A percentile compares a stretch with the other conserved stretches of the same genome.
Evolutionary conservation across 768 basidiomycete genomes (phyloP).

Genomic region (Clitopilus hobsonii): DNA sequence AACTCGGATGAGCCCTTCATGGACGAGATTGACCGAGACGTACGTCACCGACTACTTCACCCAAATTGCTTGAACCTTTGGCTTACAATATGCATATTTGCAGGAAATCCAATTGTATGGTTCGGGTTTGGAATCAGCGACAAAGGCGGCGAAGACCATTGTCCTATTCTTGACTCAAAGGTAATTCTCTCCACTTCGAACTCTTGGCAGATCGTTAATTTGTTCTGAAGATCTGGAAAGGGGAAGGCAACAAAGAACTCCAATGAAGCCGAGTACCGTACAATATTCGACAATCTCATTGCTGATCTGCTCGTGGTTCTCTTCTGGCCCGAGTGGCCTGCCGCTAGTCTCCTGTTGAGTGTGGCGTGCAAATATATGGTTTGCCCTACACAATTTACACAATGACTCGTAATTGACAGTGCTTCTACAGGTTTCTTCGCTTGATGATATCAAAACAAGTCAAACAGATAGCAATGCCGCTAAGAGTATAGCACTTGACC

Average conservation of each 20-base stretch:
- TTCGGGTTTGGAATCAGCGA: constrained; percentile 74
- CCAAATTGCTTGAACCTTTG: not conserved
- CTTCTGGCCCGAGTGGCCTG: constrained; percentile 98
- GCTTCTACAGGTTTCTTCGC: constrained; percentile 58
- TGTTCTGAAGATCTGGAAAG: constrained; percentile 64
- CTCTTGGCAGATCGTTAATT: not conserved
- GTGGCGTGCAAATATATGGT: constrained; percentile 89
- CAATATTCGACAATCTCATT: constrained; percentile 88
- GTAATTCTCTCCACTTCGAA: constrained; percentile 17
- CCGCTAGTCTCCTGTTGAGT: constrained; percentile 73
- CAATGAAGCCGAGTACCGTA: constrained; percentile 90
- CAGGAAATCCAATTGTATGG: constrained; percentile 72
- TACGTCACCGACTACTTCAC: constrained; percentile 17
- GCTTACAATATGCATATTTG: not conserved
- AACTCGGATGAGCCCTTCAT: constrained; percentile 43
- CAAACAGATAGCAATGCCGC: constrained; percentile 77
- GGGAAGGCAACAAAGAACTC: constrained; percentile 86
- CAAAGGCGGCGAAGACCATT: constrained; percentile 81
- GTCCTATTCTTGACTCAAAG: constrained; percentile 71
- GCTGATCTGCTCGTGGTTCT: constrained; percentile 84
- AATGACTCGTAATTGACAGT: not conserved
- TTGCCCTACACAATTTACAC: constrained; percentile 10
- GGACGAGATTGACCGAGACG: constrained; percentile 67
- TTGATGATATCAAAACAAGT: constrained; percentile 77
- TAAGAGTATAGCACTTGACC: constrained; percentile 88